Percentiles rank a stretch among this genome's conserved stretches.
Conservation (phyloP, 441 rosid genomes). For the Pelargonium myrrhifolium region DNA sequence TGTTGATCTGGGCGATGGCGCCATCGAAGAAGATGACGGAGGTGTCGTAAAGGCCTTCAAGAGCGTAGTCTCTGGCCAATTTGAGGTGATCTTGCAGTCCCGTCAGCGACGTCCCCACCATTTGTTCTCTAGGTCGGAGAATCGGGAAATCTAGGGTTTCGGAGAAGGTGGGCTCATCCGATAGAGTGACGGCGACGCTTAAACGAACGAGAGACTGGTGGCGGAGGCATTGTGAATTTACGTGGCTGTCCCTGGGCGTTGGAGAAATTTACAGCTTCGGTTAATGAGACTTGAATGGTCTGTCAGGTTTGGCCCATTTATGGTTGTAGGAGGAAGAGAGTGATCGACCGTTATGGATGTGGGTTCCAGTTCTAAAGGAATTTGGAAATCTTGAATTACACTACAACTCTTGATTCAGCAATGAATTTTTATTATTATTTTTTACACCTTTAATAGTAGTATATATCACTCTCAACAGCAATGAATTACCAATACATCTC, state of each 20-base stretch:
- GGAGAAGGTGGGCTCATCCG: background rate
- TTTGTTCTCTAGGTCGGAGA: constrained; percentile 22
- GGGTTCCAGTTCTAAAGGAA: background rate
- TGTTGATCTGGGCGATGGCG: constrained; percentile 99
- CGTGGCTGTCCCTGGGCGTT: constrained; percentile 11
- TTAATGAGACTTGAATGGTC: background rate
- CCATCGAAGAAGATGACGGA: constrained; percentile 99
- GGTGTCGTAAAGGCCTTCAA: constrained; percentile 92
- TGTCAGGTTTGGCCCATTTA: background rate
- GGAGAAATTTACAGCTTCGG: constrained; percentile 1
- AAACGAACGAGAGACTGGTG: constrained; percentile 15
- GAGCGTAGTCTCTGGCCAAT: constrained; percentile 87
- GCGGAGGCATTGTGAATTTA: constrained; percentile 10
- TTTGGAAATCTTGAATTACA: too few species aligned
- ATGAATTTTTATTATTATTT: too few species aligned
- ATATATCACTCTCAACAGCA: too few species aligned
- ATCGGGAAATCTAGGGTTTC: constrained; percentile 26
- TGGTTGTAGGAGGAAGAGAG: background rate
- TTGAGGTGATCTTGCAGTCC: constrained; percentile 95
- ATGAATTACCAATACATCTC: too few species aligned
- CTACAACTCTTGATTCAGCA: too few species aligned
- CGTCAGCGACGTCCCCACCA: constrained; percentile 55
- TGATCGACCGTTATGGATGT: background rate
- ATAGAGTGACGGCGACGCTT: constrained; percentile 37
- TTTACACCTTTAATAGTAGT: too few species aligned